phyloP scores from a whole-genome alignment of 2,329 filamentous ascomycete species.

The Lachnellula willkommii region DNA sequence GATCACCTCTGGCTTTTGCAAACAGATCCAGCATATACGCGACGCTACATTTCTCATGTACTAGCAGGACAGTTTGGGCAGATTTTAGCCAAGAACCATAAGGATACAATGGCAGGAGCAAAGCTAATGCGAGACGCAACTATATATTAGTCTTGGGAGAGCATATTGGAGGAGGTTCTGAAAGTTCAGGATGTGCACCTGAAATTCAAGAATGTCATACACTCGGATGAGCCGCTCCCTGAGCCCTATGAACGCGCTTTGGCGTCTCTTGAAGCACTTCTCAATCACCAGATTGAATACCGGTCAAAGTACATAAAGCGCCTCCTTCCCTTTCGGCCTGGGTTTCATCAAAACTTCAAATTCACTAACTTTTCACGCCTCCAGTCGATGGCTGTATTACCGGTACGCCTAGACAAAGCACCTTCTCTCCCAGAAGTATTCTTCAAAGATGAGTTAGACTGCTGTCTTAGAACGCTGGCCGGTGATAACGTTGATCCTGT shows the following conservation, averaged over 20 bases:
- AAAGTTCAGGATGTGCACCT: neutral
- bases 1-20: slow-evolving; percentile 16
- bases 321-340: neutral
- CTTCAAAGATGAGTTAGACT: neutral
- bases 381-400: neutral
- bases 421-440: neutral
- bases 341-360: neutral
- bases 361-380: neutral
- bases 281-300: neutral
- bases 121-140: neutral
- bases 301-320: neutral
- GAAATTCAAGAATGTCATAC: neutral
- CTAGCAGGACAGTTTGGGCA: neutral
- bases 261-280: neutral
- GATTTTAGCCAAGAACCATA: neutral
- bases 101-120: neutral
- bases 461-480: neutral
- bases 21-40: slow-evolving; percentile 7
- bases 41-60: neutral
- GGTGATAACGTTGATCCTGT: neutral
- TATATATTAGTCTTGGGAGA: slow-evolving; percentile 1
- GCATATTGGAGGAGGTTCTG: slow-evolving; percentile 4
- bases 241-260: neutral
- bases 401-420: neutral
- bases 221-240: neutral